These are phyloP conservation scores for Marchantia paleacea DNA, from an alignment of 225 moss, liverwort and hornwort species.

Conservation along the genomic window DNA sequence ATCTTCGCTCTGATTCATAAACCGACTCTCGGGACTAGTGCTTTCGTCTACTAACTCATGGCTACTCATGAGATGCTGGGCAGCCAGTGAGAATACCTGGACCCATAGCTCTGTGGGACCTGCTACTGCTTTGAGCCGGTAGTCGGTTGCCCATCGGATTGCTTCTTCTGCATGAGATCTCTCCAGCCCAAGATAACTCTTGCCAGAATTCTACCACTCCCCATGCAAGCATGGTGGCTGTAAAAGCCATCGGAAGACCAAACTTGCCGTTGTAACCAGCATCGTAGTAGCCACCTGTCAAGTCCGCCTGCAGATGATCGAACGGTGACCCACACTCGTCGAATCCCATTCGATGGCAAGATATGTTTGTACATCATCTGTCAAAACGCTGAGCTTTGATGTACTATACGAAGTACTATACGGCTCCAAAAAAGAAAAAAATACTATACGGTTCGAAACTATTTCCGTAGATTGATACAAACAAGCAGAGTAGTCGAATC, in stretches of 20 bases:
- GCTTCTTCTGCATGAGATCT: constrained; percentile 10
- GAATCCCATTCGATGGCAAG: too few relatives aligned
- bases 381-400: too few relatives aligned
- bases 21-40: too few relatives aligned
- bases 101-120: constrained; percentile 31
- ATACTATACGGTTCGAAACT: too few relatives aligned
- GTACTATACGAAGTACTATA: too few relatives aligned
- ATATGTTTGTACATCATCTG: too few relatives aligned
- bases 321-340: too few relatives aligned
- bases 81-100: too few relatives aligned
- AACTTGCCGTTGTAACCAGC: constrained; percentile 65
- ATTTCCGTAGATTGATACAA: too few relatives aligned
- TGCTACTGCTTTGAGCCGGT: constrained; percentile 51
- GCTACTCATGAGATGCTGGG: background rate
- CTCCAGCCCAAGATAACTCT: constrained; percentile 43
- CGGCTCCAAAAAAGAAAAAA: too few relatives aligned
- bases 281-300: constrained; percentile 60
- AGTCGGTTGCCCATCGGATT: constrained; percentile 63
- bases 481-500: too few relatives aligned
- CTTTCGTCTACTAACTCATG: background rate
- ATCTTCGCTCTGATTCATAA: too few relatives aligned
- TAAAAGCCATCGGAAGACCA: constrained; percentile 67
- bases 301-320: constrained; percentile 40
- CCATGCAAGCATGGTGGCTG: constrained; percentile 64
- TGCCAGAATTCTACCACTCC: constrained; percentile 55